A percentile compares a stretch with the other conserved stretches of the same genome.
Conservation (phyloP, 1,139 yeast species). For the Sugiyamaella neomexicana region DNA sequence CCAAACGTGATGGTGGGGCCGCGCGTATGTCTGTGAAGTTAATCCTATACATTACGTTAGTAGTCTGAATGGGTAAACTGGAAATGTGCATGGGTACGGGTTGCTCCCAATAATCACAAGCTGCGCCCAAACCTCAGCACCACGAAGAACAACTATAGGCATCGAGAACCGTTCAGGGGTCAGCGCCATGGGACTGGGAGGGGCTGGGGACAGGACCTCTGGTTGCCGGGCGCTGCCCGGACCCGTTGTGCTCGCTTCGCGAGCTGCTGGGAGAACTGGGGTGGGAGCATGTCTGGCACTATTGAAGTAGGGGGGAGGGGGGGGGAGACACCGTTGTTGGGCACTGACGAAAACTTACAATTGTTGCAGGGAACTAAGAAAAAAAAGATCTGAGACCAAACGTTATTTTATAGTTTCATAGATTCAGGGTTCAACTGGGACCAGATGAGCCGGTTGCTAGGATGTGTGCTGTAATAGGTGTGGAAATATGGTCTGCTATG, state of each 20-base stretch:
- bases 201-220: no score
- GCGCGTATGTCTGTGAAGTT: background rate
- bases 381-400: background rate
- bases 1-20: background rate
- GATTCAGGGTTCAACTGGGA: background rate
- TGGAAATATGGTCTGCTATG: background rate
- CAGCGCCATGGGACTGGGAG: no score
- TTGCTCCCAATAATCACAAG: background rate
- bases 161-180: no score
- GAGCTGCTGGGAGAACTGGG: no score
- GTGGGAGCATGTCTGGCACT: background rate
- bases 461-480: background rate
- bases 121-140: background rate
- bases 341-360: background rate
- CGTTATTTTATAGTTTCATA: background rate
- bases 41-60: background rate
- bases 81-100: background rate
- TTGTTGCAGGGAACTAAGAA: background rate
- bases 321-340: background rate
- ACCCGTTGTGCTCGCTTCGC: background rate
- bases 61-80: slow-evolving; percentile 1
- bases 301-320: no score
- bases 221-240: no score
- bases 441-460: background rate
- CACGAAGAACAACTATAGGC: no score